Evolutionary conservation across 257 asterid genomes (phyloP).

Genomic region (Fraxinus excelsior): DNA sequence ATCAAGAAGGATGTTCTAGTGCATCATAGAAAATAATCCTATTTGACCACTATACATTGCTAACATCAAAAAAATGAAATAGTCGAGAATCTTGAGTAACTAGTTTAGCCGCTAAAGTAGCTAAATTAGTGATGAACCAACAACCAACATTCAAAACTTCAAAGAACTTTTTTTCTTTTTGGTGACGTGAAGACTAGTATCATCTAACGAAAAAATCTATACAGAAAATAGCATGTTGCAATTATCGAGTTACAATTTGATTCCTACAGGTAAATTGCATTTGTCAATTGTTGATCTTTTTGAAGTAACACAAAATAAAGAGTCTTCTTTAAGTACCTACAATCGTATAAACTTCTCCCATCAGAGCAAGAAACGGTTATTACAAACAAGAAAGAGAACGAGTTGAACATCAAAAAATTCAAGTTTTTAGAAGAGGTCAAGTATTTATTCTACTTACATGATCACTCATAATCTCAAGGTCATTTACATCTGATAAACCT

Average conservation of each 20-base stretch:
- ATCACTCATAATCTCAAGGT: constrained; percentile 67
- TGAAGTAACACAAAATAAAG: constrained; percentile 63
- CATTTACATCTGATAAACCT: constrained; percentile 62
- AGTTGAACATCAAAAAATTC: too few relatives aligned
- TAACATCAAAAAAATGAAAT: too few relatives aligned
- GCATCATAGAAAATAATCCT: too few relatives aligned
- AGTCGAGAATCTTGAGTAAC: too few relatives aligned
- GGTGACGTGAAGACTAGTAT: background rate
- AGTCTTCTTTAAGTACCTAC: constrained; percentile 71
- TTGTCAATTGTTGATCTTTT: constrained; percentile 75
- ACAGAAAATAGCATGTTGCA: too few relatives aligned
- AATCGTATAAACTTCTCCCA: background rate
- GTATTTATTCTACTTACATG: background rate
- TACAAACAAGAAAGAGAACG: background rate
- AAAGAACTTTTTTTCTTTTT: too few relatives aligned
- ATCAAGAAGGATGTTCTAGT: too few relatives aligned
- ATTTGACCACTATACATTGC: too few relatives aligned
- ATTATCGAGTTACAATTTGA: constrained; percentile 34
- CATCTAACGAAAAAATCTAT: background rate
- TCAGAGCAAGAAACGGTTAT: background rate
- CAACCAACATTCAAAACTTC: background rate
- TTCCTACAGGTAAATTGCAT: constrained; percentile 72
- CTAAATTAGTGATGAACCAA: too few relatives aligned
- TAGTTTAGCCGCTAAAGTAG: too few relatives aligned
- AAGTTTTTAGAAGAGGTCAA: too few relatives aligned